phyloP scores from a whole-genome alignment of 2,329 filamentous ascomycete genomes.

The Aspergillus sp. region DNA sequence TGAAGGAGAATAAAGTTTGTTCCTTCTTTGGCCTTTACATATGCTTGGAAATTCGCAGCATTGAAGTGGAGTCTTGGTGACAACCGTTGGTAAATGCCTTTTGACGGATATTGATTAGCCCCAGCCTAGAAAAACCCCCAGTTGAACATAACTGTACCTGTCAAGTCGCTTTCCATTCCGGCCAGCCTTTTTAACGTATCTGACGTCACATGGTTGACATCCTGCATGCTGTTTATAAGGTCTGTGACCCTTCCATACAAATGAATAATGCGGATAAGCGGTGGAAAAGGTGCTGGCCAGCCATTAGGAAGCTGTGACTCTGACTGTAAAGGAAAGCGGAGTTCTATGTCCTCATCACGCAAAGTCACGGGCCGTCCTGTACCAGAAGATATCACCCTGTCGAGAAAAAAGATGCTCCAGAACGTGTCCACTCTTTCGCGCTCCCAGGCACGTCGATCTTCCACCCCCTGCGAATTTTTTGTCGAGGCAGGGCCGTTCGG shows the following conservation, averaged over 20 bases:
- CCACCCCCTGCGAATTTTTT: constrained; percentile 41
- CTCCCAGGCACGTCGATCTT: constrained; percentile 66
- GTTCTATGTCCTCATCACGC: constrained; percentile 80
- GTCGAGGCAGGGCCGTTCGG: constrained; percentile 31
- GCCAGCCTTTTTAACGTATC: constrained; percentile 71
- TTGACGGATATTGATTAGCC: constrained; percentile 1
- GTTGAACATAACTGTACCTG: constrained; percentile 46
- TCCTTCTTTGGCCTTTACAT: constrained; percentile 75
- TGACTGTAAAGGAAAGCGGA: constrained; percentile 63
- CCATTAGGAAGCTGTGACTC: constrained; percentile 56
- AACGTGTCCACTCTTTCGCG: constrained; percentile 83
- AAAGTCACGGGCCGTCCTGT: constrained; percentile 82
- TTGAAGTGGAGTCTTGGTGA: constrained; percentile 78
- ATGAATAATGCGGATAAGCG: constrained; percentile 79
- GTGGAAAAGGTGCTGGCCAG: constrained; percentile 77
- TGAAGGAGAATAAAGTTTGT: constrained; percentile 85
- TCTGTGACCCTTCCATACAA: constrained; percentile 83
- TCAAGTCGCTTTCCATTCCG: constrained; percentile 79
- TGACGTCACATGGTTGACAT: constrained; percentile 70
- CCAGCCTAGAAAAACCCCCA: not conserved
- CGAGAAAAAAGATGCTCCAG: constrained; percentile 86
- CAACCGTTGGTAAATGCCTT: constrained; percentile 68
- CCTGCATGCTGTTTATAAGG: constrained; percentile 75
- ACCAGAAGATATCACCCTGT: constrained; percentile 82
- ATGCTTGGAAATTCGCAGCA: constrained; percentile 80